phyloP scores from a whole-genome alignment of 495 filamentous ascomycete species.

The Neurospora tetraspora region DNA sequence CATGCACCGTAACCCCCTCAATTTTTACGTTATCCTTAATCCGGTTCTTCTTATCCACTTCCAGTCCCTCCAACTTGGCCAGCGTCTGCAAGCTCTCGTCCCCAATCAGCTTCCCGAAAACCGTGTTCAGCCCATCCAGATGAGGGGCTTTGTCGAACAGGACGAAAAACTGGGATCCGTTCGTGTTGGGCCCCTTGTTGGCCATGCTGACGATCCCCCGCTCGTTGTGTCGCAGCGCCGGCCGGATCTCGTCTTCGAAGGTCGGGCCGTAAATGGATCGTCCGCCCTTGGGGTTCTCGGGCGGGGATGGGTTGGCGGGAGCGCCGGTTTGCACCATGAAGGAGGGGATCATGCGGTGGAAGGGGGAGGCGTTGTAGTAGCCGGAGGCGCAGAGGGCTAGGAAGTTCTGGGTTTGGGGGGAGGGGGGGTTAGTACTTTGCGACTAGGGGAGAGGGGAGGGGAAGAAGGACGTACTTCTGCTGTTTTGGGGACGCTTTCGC shows the following conservation, averaged over 20 bases:
- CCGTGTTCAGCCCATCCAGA: slow-evolving; percentile 87
- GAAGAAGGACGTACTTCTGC: slow-evolving; percentile 50
- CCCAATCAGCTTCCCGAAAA: slow-evolving; percentile 74
- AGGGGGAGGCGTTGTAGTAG: slow-evolving; percentile 80
- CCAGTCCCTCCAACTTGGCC: slow-evolving; percentile 64
- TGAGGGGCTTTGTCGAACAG: slow-evolving; percentile 78
- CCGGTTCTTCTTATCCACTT: slow-evolving; percentile 84
- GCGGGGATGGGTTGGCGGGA: slow-evolving; percentile 49
- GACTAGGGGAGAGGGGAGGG: slow-evolving; percentile 44
- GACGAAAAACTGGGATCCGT: slow-evolving; percentile 94
- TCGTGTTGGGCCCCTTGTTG: slow-evolving; percentile 76
- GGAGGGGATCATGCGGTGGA: slow-evolving; percentile 79
- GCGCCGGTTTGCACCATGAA: slow-evolving; percentile 94
- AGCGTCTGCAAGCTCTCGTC: slow-evolving; percentile 56
- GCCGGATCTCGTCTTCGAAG: slow-evolving; percentile 90
- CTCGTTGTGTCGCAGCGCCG: slow-evolving; percentile 72
- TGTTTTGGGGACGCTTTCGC: slow-evolving; percentile 86
- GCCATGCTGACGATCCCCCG: slow-evolving; percentile 89
- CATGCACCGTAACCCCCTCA: slow-evolving; percentile 75
- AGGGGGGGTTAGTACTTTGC: background rate
- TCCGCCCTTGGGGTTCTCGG: slow-evolving; percentile 62
- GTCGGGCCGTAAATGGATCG: slow-evolving; percentile 74
- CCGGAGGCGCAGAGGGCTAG: slow-evolving; percentile 85
- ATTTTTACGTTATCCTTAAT: slow-evolving; percentile 64
- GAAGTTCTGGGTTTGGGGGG: slow-evolving; percentile 68